phyloP scores from a whole-genome alignment of 2,329 filamentous ascomycete genomes.

The Colletotrichum sp. region DNA sequence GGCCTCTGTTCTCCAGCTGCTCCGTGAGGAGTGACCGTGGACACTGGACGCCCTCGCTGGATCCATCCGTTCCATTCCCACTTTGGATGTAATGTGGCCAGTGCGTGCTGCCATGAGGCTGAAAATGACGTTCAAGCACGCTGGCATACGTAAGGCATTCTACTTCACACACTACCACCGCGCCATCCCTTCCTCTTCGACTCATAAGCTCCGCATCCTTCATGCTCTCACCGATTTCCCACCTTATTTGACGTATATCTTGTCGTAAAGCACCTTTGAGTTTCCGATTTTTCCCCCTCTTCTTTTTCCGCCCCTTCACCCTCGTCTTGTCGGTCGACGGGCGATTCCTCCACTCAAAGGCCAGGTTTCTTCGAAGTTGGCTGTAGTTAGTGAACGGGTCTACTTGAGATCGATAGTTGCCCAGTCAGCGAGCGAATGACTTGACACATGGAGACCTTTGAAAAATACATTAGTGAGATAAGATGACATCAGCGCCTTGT shows the following conservation, averaged over 20 bases:
- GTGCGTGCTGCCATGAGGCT: constrained; percentile 9
- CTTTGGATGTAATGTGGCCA: not conserved
- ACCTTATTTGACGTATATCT: not conserved
- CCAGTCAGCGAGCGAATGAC: not conserved
- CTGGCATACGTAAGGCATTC: not conserved
- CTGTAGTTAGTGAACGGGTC: not conserved
- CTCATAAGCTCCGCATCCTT: not conserved
- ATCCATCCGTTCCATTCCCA: not conserved
- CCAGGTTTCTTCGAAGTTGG: not conserved
- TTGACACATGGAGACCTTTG: not conserved
- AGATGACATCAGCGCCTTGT: not conserved
- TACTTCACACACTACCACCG: not conserved
- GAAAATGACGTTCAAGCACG: not conserved
- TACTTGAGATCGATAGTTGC: not conserved
- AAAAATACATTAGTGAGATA: not conserved
- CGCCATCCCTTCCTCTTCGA: not conserved
- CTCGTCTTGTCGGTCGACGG: not conserved
- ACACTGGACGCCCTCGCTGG: not conserved
- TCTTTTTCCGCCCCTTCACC: too few species aligned
- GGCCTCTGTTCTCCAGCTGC: not conserved
- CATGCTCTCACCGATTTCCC: not conserved
- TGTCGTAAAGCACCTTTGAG: not conserved
- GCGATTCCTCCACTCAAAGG: not conserved
- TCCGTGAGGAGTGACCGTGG: not conserved
- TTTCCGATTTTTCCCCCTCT: not conserved